Base-by-base conservation (phyloP, 441 rosid species). In the Geranium incanum region DNA sequence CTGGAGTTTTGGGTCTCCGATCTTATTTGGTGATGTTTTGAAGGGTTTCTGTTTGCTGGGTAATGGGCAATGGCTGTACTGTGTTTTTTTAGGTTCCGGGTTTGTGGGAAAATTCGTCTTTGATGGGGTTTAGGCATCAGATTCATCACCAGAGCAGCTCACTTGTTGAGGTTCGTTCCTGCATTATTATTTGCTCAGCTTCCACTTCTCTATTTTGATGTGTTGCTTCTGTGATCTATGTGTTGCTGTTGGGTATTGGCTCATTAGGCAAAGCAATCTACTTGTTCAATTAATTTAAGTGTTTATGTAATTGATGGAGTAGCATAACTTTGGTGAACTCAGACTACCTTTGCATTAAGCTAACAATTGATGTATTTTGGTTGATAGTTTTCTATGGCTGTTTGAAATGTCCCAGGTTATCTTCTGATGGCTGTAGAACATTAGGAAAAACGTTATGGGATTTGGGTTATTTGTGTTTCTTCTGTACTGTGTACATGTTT, bases 101-200 rank as follows among this genome's bases (percentile, higher is more conserved):
- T 81, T 80, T 83, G 81, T 81, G 84, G 82, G 88, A 87, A 73
- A 75, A 81, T 73, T 76, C 74, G 81, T 66, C 77, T 37, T 77
- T 82, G 70, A 74, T 75, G 77, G 82, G 77, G 21, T 68, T 80
- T 77, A 76, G 79, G 68, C 93, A 75, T 77, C 90, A 87, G 3
- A 75, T 87, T 72, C 90, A 86, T 74, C 75, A 71, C 13, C 98
- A 86, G 73, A 89, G 87, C 86, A 93, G 90, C 84, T 86, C 97
- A 2, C 33, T 86, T 12, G 83, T 85, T 72, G 96, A 91, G 98
- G 99, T 92, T 68, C 66, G 62, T 70, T 73, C 7, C 68, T 19
- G 63, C 63, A 16, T 57, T 57, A 41, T 57, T 16, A 1, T 57
- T n/a, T 4, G 5, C 6, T 55, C 6, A 4, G 3, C 5, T 6